Base-by-base conservation (phyloP, 2,329 filamentous ascomycete genomes). In the Fusarium drepaniforme region DNA sequence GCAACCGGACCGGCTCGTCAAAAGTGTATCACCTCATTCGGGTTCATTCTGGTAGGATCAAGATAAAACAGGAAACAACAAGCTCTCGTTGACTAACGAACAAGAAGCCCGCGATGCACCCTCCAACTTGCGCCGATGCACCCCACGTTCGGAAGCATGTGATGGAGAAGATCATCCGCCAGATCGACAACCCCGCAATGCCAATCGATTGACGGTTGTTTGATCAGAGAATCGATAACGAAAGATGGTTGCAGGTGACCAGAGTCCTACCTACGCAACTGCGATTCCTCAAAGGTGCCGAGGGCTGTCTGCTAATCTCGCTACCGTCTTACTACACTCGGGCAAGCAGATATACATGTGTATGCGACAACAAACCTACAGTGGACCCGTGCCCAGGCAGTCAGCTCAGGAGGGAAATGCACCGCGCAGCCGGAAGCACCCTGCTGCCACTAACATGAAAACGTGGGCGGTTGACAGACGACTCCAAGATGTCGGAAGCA, bases 121-220 rank as follows among this genome's bases (percentile, higher is more conserved):
- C 58, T 60, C 68, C 37, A 72, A 57, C 33, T 53, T 37, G 64
- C 69, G 37, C 60, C 61, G 73, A 75, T 62, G 73, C 73, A 75
- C 73, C 73, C 73, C 73, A 74, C 73, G 73, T 46, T 73, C 72
- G 69, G 69, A 70, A 63, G 67, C 63, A 44, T 75, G 53, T 56
- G 56, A 71, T 44, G 74, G 74, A 75, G 68, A 64, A 73, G 67
- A 72, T 73, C 76, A 70, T 57, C 71, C 75, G 70, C 76, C 68
- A 67, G 76, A 78, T 78, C 74, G 76, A 75, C 74, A 60, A 75
- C 76, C 76, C 76, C 76, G 70, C 76, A 78, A 70, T 66, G 66
- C 62, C 44, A 67, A 68, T 57, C 64, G 21, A 73, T 59, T 40
- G 64, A 30, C 46, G 49, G 64, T 56, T 35, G 38, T 33, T 58